Evolutionary conservation across 768 basidiomycete genomes (phyloP), one percentile per base, ranked within the genome.

Genomic region (Tubosaeta sp.): DNA sequence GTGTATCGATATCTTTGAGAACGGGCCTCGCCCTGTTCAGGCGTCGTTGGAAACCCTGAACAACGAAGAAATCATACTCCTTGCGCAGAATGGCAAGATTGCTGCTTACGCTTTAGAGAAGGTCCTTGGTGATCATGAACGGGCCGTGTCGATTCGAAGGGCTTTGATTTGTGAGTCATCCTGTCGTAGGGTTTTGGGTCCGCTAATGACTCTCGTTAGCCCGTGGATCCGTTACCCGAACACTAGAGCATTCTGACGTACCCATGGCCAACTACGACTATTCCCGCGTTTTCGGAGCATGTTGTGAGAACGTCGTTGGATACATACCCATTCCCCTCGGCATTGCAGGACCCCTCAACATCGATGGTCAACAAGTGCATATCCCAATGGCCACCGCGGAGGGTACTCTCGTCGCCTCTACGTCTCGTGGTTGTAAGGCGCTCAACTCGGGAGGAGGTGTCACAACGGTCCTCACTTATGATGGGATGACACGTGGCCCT

Each of bases 311-410:
- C 69, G 97, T 99, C 46, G 83, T 98, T 44, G 97, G 97, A 31
- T 99, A 91, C 69, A 92, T 97, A 68, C 97, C 95, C 38, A 71
- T 99, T 34, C 97, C 97, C 0, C 85, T 98, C 47, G 97, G 97
- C 59, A 87, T 98, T 54, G 97, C 97, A 14, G 97, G 97, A 2
- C 97, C 97, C 3, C 83, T 99, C 33, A 89, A 82, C 41, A 80
- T 99, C 64, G 95, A 99, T 62, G 93, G 91, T 29, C 73, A 79
- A 38, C 72, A 85, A 43, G 84, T 84, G 61, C 95, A 85, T 37
- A 95, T 99, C 61, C 97, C 97, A 8, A 98, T 99, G 97, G 97
- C 97, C 39, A 99, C 97, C 5, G 95, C 97, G n/a, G 97, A 99
- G 69, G 97, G 97, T 53, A 98, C 97, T 0, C 83, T 99, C 50